Percentiles rank a stretch among this genome's conserved stretches.
phyloP scores from a whole-genome alignment of 139 green algal species.

The Picochlorum sp. region DNA sequence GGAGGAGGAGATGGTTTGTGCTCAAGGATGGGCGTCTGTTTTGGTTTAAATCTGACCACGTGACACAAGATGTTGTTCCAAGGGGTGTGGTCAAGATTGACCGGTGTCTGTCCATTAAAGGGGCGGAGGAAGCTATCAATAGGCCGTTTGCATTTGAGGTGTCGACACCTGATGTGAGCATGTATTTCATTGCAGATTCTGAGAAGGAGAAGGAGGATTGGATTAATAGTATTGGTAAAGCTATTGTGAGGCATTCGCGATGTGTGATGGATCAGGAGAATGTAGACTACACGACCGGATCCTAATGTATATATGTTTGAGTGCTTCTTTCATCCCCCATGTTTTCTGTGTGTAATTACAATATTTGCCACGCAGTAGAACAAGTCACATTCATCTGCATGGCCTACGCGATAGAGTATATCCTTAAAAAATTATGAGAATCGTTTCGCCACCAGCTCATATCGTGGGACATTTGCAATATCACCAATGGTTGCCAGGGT shows the following conservation, averaged over 20 bases:
- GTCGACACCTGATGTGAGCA: slow-evolving; percentile 61
- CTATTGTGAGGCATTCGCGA: slow-evolving; percentile 87
- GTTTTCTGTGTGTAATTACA: slow-evolving; percentile 4
- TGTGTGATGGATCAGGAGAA: slow-evolving; percentile 37
- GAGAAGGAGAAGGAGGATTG: slow-evolving; percentile 94
- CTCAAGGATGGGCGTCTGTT: slow-evolving; percentile 98
- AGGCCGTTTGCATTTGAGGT: slow-evolving; percentile 95
- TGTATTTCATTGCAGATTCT: slow-evolving; percentile 76
- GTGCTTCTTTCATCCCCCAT: neutral
- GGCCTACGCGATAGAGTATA: neutral
- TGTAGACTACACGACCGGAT: slow-evolving; percentile 12
- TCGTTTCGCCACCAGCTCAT: slow-evolving; percentile 31
- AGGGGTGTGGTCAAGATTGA: slow-evolving; percentile 88
- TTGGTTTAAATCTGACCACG: slow-evolving; percentile 91
- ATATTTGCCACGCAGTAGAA: neutral
- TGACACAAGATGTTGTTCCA: slow-evolving; percentile 65
- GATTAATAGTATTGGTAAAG: slow-evolving; percentile 94
- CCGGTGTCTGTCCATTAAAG: slow-evolving; percentile 94
- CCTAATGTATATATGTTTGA: neutral
- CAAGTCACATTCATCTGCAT: neutral
- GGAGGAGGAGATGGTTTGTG: slow-evolving; percentile 93
- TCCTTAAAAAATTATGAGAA: slow-evolving; percentile 19
- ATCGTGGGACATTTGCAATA: slow-evolving; percentile 35
- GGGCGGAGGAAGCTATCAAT: slow-evolving; percentile 93
- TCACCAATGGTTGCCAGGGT: slow-evolving; percentile 42